These are phyloP conservation scores for Akanthomyces dipterigenus DNA, from an alignment of 2,329 filamentous ascomycete species.

Conservation along the genomic window DNA sequence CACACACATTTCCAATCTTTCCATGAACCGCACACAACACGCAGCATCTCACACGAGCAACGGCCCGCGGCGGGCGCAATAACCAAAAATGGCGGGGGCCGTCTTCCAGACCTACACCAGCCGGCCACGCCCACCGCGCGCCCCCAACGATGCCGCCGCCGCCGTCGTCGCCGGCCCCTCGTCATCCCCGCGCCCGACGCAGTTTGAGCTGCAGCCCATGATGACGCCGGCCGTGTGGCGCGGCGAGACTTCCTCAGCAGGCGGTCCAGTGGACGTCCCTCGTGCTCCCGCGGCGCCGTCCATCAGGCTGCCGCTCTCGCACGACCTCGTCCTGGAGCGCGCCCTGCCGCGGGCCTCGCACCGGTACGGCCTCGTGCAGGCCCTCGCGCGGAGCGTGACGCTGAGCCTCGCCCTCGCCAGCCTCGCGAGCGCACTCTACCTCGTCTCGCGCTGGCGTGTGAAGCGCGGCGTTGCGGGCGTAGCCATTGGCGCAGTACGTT, in stretches of 20 bases:
- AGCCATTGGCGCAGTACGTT: conserved; percentile 1
- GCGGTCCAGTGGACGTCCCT: too few species aligned
- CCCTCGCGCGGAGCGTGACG: conserved; percentile 2
- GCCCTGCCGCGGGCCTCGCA: conserved; percentile 3
- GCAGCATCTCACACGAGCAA: too few species aligned
- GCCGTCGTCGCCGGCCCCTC: neutral
- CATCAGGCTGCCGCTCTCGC: neutral
- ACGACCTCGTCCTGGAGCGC: conserved; percentile 2
- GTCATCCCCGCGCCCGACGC: neutral
- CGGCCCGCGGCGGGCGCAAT: too few species aligned
- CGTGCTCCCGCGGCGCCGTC: too few species aligned
- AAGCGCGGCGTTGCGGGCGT: conserved; percentile 6
- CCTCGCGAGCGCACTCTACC: neutral
- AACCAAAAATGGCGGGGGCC: neutral
- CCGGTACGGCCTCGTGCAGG: conserved; percentile 4
- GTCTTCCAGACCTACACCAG: neutral
- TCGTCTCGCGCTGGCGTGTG: neutral
- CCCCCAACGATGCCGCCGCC: neutral
- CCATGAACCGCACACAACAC: too few species aligned
- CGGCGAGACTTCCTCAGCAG: neutral
- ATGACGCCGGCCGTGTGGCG: conserved; percentile 5
- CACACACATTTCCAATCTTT: too few species aligned
- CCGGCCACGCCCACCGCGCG: neutral
- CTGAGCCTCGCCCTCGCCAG: conserved; percentile 3
- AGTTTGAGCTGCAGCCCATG: conserved; percentile 1